A percentile compares a stretch with the other conserved stretches of the same genome.
phyloP scores from a whole-genome alignment of 192 early-diverging fungal species.

The Backusella australiensis region DNA sequence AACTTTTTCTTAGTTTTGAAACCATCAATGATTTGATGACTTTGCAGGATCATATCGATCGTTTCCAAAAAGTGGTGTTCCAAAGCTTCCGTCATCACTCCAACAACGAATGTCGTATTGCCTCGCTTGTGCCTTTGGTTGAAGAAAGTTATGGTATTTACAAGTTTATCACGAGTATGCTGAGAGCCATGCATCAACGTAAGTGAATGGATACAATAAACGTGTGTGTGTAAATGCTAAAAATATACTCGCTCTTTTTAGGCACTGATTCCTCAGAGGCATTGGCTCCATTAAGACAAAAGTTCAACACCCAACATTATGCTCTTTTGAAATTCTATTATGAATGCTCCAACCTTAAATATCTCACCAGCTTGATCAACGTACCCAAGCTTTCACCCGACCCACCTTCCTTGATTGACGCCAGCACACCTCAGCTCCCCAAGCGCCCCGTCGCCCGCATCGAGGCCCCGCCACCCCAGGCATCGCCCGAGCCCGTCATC shows the following conservation, averaged over 20 bases:
- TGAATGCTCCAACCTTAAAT: slow-evolving; percentile 84
- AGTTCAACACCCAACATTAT: slow-evolving; percentile 87
- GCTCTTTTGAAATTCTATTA: slow-evolving; percentile 87
- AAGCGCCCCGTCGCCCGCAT: slow-evolving; percentile 38
- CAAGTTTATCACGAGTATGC: slow-evolving; percentile 93
- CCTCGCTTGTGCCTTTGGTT: slow-evolving; percentile 94
- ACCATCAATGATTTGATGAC: slow-evolving; percentile 93
- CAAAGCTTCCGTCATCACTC: slow-evolving; percentile 73
- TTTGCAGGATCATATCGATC: slow-evolving; percentile 89
- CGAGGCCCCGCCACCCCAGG: slow-evolving; percentile 43
- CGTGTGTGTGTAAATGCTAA: no score
- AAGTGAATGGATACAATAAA: slow-evolving; percentile 15
- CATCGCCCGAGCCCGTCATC: slow-evolving; percentile 52
- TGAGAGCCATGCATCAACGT: slow-evolving; percentile 93
- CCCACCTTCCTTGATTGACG: slow-evolving; percentile 81
- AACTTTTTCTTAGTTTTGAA: slow-evolving; percentile 66
- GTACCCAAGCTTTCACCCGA: slow-evolving; percentile 83
- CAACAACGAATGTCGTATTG: slow-evolving; percentile 94
- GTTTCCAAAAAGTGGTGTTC: slow-evolving; percentile 90
- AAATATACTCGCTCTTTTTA: background rate
- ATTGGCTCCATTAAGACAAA: slow-evolving; percentile 79
- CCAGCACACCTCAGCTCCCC: slow-evolving; percentile 63
- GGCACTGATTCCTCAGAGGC: slow-evolving; percentile 79
- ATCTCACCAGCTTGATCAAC: slow-evolving; percentile 89
- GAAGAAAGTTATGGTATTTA: slow-evolving; percentile 96